A percentile compares a stretch with the other conserved stretches of the same genome.
These are phyloP conservation scores for Trichoderma polysporum DNA, from an alignment of 2,329 filamentous ascomycete species.

Conservation along the genomic window DNA sequence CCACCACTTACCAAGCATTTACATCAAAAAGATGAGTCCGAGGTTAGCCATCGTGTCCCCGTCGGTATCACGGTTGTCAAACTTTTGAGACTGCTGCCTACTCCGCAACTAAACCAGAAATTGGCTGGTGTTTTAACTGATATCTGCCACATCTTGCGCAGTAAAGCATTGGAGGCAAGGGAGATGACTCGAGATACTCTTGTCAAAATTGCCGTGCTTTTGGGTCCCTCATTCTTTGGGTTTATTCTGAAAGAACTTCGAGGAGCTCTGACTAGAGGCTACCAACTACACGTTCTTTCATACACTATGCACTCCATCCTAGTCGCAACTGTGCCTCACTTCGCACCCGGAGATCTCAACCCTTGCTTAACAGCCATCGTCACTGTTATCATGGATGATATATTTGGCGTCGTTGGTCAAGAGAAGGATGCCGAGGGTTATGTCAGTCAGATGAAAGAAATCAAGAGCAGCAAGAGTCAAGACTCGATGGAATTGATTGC, in stretches of 20 bases:
- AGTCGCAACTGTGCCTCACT: conserved; percentile 69
- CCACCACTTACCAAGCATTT: conserved; percentile 80
- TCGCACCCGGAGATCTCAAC: conserved; percentile 80
- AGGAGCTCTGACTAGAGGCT: conserved; percentile 78
- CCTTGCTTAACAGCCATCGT: conserved; percentile 80
- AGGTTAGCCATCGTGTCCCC: conserved; percentile 88
- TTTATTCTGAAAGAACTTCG: conserved; percentile 93
- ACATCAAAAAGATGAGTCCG: conserved; percentile 91
- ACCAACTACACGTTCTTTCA: conserved; percentile 91
- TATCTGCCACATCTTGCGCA: conserved; percentile 88
- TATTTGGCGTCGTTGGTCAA: conserved; percentile 87
- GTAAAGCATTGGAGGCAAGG: conserved; percentile 81
- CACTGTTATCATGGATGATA: conserved; percentile 91
- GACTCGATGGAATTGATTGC: conserved; percentile 95
- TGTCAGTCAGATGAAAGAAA: conserved; percentile 91
- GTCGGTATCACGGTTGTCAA: conserved; percentile 88
- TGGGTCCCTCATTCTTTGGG: conserved; percentile 80
- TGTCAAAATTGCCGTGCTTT: conserved; percentile 74
- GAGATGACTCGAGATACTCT: conserved; percentile 90
- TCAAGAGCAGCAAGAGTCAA: conserved; percentile 97
- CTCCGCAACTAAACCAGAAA: conserved; percentile 68
- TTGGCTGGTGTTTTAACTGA: conserved; percentile 85
- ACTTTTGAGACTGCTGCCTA: conserved; percentile 75
- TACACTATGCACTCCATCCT: conserved; percentile 93
- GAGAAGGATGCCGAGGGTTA: conserved; percentile 98